Evolutionary conservation across 306 rosid species (phyloP).

Genomic region (Inga oerstediana): DNA sequence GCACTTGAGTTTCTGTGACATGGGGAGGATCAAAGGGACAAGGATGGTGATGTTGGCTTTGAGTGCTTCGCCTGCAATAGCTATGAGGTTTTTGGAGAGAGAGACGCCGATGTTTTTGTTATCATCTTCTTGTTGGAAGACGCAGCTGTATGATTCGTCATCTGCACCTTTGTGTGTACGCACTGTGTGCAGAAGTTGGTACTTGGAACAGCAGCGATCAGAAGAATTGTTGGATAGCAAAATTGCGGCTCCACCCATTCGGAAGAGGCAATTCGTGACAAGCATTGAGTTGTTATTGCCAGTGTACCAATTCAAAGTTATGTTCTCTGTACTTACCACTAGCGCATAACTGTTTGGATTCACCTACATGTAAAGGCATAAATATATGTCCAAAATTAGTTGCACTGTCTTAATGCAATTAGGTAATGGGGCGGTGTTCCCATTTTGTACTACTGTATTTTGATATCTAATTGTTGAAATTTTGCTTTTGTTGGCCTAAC

Average conservation of each 20-base stretch:
- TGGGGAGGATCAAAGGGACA: conserved; percentile 81
- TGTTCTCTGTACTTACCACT: conserved; percentile 91
- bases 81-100: conserved; percentile 81
- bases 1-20: conserved; percentile 67
- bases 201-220: conserved; percentile 66
- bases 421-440: too few relatives aligned
- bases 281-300: conserved; percentile 85
- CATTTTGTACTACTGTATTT: too few relatives aligned
- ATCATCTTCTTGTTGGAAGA: conserved; percentile 73
- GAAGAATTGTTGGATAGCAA: conserved; percentile 64
- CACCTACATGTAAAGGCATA: conserved; percentile 35
- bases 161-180: conserved; percentile 82
- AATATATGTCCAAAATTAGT: too few relatives aligned
- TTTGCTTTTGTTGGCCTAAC: too few relatives aligned
- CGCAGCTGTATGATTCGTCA: conserved; percentile 61
- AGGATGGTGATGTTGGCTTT: conserved; percentile 83
- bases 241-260: conserved; percentile 79
- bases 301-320: conserved; percentile 80
- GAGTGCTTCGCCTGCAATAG: conserved; percentile 83
- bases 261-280: conserved; percentile 79
- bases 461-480: too few relatives aligned
- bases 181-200: conserved; percentile 78
- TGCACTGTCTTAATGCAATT: too few relatives aligned
- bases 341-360: conserved; percentile 81
- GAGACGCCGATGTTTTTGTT: conserved; percentile 58